Conservation (phyloP, 1,139 yeast genomes). For the Williopsis jadinii region DNA sequence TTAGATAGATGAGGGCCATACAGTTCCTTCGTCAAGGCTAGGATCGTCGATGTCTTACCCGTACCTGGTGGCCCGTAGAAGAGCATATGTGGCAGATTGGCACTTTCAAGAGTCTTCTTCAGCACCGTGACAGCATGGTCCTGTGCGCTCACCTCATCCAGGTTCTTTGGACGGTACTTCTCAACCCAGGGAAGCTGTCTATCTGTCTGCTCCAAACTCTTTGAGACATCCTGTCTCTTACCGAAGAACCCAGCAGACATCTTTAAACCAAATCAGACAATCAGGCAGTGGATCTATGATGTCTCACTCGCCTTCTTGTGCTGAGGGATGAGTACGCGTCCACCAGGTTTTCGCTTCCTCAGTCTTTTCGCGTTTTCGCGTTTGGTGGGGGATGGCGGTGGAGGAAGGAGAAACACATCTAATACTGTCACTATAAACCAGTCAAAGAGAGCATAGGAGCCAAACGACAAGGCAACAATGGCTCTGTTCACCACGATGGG, state of each 20-base stretch:
- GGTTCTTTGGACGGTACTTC: conserved; percentile 50
- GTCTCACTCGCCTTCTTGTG: too few relatives aligned
- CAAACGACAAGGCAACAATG: neutral
- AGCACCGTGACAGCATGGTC: conserved; percentile 85
- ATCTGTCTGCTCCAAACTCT: conserved; percentile 4
- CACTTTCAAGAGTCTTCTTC: conserved; percentile 67
- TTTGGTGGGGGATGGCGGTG: neutral
- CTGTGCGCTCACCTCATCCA: conserved; percentile 87
- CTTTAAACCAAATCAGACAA: neutral
- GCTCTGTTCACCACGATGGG: conserved; percentile 37
- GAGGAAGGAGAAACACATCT: too few relatives aligned
- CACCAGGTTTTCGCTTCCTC: too few relatives aligned
- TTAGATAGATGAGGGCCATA: conserved; percentile 70
- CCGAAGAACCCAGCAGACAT: neutral
- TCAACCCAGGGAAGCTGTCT: conserved; percentile 24
- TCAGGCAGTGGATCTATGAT: too few relatives aligned
- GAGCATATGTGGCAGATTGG: conserved; percentile 86
- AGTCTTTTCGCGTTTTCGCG: conserved; percentile 1
- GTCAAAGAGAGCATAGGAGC: too few relatives aligned
- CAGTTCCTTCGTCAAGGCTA: conserved; percentile 80
- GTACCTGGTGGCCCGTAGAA: conserved; percentile 98
- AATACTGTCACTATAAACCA: too few relatives aligned
- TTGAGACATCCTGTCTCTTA: neutral
- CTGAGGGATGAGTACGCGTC: too few relatives aligned
- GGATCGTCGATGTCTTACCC: conserved; percentile 88